phyloP scores from a whole-genome alignment of 202 grass and related monocot genomes.

The Zoysia matrella region DNA sequence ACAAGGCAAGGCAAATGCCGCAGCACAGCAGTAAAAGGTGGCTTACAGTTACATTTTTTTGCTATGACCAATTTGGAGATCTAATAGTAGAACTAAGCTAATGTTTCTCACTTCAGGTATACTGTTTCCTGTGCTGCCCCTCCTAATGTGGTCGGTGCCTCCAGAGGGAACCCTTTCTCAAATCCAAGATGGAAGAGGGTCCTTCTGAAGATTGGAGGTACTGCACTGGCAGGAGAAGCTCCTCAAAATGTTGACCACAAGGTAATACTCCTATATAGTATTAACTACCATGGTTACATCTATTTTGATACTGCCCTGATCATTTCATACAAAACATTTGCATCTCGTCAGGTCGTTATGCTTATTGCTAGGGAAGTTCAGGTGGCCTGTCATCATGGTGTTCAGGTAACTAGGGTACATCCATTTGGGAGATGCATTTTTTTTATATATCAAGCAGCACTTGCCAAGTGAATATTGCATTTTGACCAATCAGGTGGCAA shows the following conservation, averaged over 20 bases:
- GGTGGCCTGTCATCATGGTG: constrained; percentile 70
- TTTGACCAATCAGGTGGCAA: neutral
- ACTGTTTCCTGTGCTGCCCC: constrained; percentile 46
- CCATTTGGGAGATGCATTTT: neutral
- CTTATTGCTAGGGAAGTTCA: constrained; percentile 96
- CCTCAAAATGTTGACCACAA: constrained; percentile 42
- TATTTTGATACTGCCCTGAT: constrained; percentile 16
- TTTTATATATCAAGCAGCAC: constrained; percentile 1
- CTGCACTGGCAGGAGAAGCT: constrained; percentile 55
- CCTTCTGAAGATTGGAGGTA: constrained; percentile 86
- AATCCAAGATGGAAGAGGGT: constrained; percentile 92
- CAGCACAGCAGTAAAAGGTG: constrained; percentile 65
- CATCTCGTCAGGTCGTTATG: constrained; percentile 75
- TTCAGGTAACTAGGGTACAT: constrained; percentile 64
- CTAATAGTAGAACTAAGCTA: constrained; percentile 19
- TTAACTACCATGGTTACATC: neutral
- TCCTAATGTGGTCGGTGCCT: constrained; percentile 36
- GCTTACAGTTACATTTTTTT: constrained; percentile 18
- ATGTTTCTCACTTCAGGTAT: constrained; percentile 47
- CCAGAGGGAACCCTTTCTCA: constrained; percentile 49
- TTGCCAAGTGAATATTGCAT: constrained; percentile 28
- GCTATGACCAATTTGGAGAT: constrained; percentile 20
- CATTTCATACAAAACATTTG: constrained; percentile 21
- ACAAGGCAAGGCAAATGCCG: constrained; percentile 49
- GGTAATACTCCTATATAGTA: constrained; percentile 39